Base-by-base conservation (phyloP, 371 early-diverging fungal species). In the Mortierella sp. region DNA sequence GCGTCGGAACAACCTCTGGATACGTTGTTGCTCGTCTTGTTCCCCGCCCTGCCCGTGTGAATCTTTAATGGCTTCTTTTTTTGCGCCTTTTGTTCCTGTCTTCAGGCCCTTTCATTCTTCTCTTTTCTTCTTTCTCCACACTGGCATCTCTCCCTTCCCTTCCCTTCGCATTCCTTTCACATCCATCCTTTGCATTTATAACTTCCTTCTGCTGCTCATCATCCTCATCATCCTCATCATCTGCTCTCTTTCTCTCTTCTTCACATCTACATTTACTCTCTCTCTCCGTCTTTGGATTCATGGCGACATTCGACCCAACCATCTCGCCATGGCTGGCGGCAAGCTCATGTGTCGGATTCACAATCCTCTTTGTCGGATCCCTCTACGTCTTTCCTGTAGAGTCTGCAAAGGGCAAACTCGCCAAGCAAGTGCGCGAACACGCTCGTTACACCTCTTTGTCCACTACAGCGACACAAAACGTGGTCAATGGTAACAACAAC, bases 301-400 rank as follows among this genome's bases (percentile, higher is more conserved):
- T 76, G 76, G 55, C 76, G 10, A 69, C 79, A 31, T 76, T 79
- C 57, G 82, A 82, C 44, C 73, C 79, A 14, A 54, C 76, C 83
- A 78, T 82, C 74, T 71, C 83, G 28, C 71, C 83, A 59, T 76
- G 74, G 79, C 71, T 82, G 54, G 83, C 83, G 21, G 77, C 74
- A 31, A 59, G 75, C 44, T 82, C 83, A 37, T 82, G 83, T 55
- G 43, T 82, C 34, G 76, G 76, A 24, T 82, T 82, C 73, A 76
- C 83, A 43, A 53, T 74, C 34, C 53, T 82, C 46, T 82, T 79
- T 71, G 83, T 82, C 53, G 83, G 83, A 37, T 82, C 83, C 46
- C 79, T 82, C 43, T 82, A 79, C 55, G 43, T 79, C 46, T 82
- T 82, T 31, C 83, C 83, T 5, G 21, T 71, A 11, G 43, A 61